Percentiles rank a stretch among this genome's conserved stretches.
Evolutionary conservation across 129 eudicot species (phyloP).

Genomic region (Helichrysum umbraculigerum): DNA sequence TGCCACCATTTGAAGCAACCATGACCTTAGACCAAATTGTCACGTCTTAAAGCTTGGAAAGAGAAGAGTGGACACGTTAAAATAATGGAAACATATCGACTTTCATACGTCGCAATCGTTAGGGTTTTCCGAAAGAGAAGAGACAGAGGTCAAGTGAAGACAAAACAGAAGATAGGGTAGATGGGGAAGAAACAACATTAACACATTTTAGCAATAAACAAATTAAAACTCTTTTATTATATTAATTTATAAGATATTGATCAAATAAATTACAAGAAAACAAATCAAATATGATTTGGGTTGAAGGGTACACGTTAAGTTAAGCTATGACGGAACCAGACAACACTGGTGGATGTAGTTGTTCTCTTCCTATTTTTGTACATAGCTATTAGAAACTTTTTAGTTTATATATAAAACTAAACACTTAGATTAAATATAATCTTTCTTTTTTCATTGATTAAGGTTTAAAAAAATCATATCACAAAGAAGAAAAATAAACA

Average conservation of each 20-base stretch:
- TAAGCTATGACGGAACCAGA: slow-evolving; percentile 9
- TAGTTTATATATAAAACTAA: neutral
- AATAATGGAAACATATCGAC: slow-evolving; percentile 33
- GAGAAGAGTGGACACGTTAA: slow-evolving; percentile 35
- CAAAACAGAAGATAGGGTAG: slow-evolving; percentile 36
- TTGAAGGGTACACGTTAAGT: slow-evolving; percentile 37
- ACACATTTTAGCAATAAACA: too few relatives aligned
- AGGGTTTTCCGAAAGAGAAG: slow-evolving; percentile 27
- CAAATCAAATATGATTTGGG: slow-evolving; percentile 6
- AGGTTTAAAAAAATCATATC: too few relatives aligned
- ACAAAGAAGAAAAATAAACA: too few relatives aligned
- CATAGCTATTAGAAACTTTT: neutral
- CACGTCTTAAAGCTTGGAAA: slow-evolving; percentile 44
- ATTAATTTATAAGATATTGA: too few relatives aligned
- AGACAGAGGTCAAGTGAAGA: slow-evolving; percentile 34
- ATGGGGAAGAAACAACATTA: slow-evolving; percentile 14
- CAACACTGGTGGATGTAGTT: neutral
- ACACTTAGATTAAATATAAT: neutral
- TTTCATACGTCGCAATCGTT: slow-evolving; percentile 23
- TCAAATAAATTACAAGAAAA: neutral
- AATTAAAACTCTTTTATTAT: too few relatives aligned
- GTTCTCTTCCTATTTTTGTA: neutral
- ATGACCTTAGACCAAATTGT: slow-evolving; percentile 70
- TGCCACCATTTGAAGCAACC: slow-evolving; percentile 59
- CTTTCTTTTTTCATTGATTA: neutral